A percentile compares a stretch with the other conserved stretches of the same genome.
Evolutionary conservation across 345 rosid species (phyloP).

Genomic region (Melaleuca quinquenervia): DNA sequence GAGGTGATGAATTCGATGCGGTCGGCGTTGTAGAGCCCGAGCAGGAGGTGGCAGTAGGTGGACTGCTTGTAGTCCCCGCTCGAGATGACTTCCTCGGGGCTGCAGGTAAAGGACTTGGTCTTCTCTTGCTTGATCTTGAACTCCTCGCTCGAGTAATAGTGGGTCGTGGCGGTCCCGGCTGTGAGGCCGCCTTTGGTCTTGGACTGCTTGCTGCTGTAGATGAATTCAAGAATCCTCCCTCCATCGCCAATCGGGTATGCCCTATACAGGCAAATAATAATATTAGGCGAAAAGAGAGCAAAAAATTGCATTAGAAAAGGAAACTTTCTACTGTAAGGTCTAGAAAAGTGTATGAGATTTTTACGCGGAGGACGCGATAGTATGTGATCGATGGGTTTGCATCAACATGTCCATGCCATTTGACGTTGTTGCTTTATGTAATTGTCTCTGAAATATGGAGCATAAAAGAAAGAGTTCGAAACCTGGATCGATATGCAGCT

Average conservation of each 20-base stretch:
- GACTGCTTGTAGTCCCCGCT: slow-evolving; percentile 74
- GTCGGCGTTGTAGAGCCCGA: slow-evolving; percentile 54
- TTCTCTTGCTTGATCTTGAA: slow-evolving; percentile 67
- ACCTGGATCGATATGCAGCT: slow-evolving; percentile 93
- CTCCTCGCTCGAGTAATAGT: slow-evolving; percentile 80
- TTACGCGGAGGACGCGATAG: neutral
- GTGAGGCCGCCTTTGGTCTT: slow-evolving; percentile 66
- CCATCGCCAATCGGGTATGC: slow-evolving; percentile 68
- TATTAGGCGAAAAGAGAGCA: neutral
- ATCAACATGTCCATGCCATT: neutral
- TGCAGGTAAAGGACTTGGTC: slow-evolving; percentile 69
- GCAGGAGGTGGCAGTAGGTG: slow-evolving; percentile 85
- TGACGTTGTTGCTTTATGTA: neutral
- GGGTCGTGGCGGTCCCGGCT: slow-evolving; percentile 87
- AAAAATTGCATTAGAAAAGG: neutral
- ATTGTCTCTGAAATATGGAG: neutral
- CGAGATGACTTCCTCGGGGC: slow-evolving; percentile 71
- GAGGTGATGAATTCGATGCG: slow-evolving; percentile 73
- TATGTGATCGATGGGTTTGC: neutral
- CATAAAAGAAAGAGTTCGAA: neutral
- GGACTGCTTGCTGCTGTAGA: slow-evolving; percentile 71
- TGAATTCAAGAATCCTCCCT: slow-evolving; percentile 81
- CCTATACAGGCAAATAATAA: slow-evolving; percentile 12
- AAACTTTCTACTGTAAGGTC: neutral
- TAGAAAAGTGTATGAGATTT: neutral